Evolutionary conservation across 208 protist genomes (phyloP).

Genomic region (Leishmania braziliensis): DNA sequence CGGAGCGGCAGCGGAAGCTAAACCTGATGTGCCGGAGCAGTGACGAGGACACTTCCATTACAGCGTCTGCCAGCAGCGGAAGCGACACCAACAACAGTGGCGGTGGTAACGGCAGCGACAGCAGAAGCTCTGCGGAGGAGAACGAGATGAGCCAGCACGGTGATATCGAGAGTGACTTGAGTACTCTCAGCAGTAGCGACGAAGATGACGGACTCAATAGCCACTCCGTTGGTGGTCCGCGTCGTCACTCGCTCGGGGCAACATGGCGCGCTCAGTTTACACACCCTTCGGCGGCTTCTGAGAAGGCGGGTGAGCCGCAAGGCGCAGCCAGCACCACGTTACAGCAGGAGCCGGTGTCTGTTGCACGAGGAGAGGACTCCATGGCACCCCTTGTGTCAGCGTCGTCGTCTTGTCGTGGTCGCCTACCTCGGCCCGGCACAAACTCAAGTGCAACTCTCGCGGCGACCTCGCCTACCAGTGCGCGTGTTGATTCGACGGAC

Average conservation of each 20-base stretch:
- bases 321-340: too few species aligned
- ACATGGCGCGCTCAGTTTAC: conserved; percentile 2
- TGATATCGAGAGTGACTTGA: conserved; percentile 6
- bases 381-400: neutral
- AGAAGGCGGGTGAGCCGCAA: neutral
- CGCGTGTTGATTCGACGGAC: conserved; percentile 1
- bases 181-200: conserved; percentile 4
- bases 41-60: conserved; percentile 23
- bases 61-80: neutral
- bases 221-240: neutral
- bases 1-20: conserved; percentile 24
- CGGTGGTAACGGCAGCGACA: neutral
- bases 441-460: neutral
- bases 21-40: conserved; percentile 26
- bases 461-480: neutral
- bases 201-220: neutral
- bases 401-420: neutral
- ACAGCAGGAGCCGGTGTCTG: neutral
- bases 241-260: neutral
- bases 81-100: conserved; percentile 4
- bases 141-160: neutral
- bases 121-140: conserved; percentile 2
- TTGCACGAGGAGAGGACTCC: neutral
- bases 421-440: neutral
- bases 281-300: neutral